These are phyloP conservation scores for Chlamydomonas reinhardtii DNA, from an alignment of 163 green algal genomes.

Conservation along the genomic window DNA sequence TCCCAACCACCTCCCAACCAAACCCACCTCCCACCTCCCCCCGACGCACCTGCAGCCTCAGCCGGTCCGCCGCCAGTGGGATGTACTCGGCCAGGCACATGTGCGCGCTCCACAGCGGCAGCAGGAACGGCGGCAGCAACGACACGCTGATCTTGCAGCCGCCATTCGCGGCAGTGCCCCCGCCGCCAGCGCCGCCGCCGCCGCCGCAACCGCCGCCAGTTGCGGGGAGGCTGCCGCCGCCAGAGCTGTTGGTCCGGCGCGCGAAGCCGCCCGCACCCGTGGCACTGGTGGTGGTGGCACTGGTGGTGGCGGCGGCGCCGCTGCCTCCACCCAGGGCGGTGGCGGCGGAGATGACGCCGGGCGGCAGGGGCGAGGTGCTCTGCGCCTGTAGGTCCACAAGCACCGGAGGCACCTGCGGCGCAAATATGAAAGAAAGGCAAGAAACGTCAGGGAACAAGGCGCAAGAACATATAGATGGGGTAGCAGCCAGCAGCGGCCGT, in stretches of 20 bases:
- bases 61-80: conserved; percentile 36
- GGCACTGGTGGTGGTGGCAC: neutral
- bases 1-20: too few relatives aligned
- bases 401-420: neutral
- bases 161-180: neutral
- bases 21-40: too few relatives aligned
- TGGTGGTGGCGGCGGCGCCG: neutral
- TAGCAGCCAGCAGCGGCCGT: too few relatives aligned
- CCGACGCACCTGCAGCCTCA: neutral
- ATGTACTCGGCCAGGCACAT: conserved; percentile 46
- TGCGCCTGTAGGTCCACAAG: neutral
- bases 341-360: too few relatives aligned
- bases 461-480: too few relatives aligned
- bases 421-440: too few relatives aligned
- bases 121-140: conserved; percentile 12
- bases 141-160: neutral
- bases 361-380: too few relatives aligned
- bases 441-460: too few relatives aligned
- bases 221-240: neutral
- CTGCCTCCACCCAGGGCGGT: too few relatives aligned
- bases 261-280: neutral
- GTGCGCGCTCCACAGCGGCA: conserved; percentile 36
- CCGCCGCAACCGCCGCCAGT: neutral
- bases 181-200: too few relatives aligned
- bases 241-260: too few relatives aligned